Evolutionary conservation across 2,329 filamentous ascomycete genomes (phyloP).

Genomic region (Alternaria infectoria): DNA sequence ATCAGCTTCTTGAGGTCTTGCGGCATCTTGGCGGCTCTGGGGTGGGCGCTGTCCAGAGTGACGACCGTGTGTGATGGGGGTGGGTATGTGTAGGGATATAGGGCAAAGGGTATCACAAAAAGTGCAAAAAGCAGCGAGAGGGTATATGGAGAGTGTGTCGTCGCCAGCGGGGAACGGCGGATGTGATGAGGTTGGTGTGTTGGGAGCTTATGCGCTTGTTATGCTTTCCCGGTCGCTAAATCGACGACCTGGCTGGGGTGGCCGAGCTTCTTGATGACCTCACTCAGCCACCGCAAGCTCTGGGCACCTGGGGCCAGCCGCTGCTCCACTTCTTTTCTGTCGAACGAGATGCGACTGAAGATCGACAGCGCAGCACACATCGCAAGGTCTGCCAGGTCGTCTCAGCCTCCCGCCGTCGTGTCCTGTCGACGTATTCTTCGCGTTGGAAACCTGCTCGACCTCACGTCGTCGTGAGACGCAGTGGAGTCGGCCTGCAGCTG

Average conservation of each 20-base stretch:
- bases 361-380: constrained; percentile 13
- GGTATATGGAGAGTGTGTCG: constrained; percentile 11
- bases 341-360: neutral
- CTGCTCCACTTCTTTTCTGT: constrained; percentile 5
- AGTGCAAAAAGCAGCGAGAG: constrained; percentile 21
- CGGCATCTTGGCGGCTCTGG: constrained; percentile 33
- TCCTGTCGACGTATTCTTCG: neutral
- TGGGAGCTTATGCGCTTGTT: constrained; percentile 17
- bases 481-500: neutral
- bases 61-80: constrained; percentile 13
- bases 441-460: neutral
- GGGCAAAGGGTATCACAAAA: constrained; percentile 27
- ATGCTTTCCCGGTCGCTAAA: constrained; percentile 14
- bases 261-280: constrained; percentile 28
- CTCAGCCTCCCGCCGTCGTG: neutral
- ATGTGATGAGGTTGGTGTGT: constrained; percentile 10
- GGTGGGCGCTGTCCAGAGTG: constrained; percentile 9
- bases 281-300: constrained; percentile 14
- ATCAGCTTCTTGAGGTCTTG: constrained; percentile 56
- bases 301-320: constrained; percentile 8
- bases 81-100: constrained; percentile 11
- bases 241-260: constrained; percentile 11
- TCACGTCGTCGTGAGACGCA: neutral
- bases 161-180: constrained; percentile 33
- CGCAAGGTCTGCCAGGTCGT: neutral